Evolutionary conservation across 225 moss, liverwort and hornwort genomes (phyloP), one percentile per base, ranked within the genome.

Genomic region (Rhytidiadelphus loreus): DNA sequence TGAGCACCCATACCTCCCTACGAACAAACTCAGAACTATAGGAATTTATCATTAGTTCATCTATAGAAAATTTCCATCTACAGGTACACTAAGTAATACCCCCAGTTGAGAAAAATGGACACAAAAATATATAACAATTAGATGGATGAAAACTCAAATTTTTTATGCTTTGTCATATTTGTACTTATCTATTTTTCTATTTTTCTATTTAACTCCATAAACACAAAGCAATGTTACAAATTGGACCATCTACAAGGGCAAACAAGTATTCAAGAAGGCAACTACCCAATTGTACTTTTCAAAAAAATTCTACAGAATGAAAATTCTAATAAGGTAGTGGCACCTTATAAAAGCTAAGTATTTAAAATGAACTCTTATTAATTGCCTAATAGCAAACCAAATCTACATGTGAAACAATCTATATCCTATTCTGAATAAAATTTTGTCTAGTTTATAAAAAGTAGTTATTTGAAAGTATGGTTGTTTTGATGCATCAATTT

Each of bases 81-180:
- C n/a, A n/a, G n/a, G 22, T 8, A 48, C 5, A 33, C 8, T 21
- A 33, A 22, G 3, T 33, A 8, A 75, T 7, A 2, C 52, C 22
- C 8, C 3, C 0, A 2, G 0, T n/a, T n/a, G n/a, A 75, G 0
- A 22, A 52, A 33, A 52, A 74, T 48, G 1, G 4, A 74, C 4
- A 74, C 3, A 48, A 73, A 11, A 73, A 30, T 46, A 6, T 18
- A 73, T 2, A 46, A 30, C 11, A 46, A 73, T 30, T 73, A 48
- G 30, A 30, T 73, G 30, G 19, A 30, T 48, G 73, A 46, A 30
- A 73, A 7, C 0, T 1, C 17, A 17, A 28, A 0, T 22, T 13
- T 3, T 44, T 3, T 6, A 8, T 7, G 1, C 11, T 32, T 50
- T 12, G 12, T 3, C 8, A 32, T 20, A 20, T 21, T 75, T 20